phyloP scores from a whole-genome alignment of 768 basidiomycete species.

The Epithele typhae region DNA sequence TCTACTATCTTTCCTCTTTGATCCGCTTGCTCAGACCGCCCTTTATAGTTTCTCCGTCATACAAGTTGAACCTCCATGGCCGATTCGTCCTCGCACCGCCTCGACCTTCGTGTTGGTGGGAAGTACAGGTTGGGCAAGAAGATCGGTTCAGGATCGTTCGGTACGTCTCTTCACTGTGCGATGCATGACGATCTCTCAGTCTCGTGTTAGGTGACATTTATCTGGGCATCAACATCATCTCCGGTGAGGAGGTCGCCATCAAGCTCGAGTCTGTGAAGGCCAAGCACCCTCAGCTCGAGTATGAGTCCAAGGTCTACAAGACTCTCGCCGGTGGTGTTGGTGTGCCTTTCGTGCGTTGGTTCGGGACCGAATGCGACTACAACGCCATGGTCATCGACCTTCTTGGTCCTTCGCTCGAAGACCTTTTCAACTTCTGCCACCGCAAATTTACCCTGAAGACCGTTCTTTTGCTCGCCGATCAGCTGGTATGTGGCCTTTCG shows the following conservation, averaged over 20 bases:
- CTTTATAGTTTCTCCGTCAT: background rate
- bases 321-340: slow-evolving; percentile 99
- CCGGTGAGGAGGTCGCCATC: slow-evolving; percentile 99
- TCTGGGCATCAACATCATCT: slow-evolving; percentile 99
- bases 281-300: slow-evolving; percentile 99
- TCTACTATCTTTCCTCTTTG: too few relatives aligned
- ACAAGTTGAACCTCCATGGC: slow-evolving; percentile 53
- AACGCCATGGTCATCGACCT: slow-evolving; percentile 99
- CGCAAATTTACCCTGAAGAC: slow-evolving; percentile 98
- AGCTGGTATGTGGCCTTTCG: slow-evolving; percentile 59
- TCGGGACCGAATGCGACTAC: slow-evolving; percentile 95
- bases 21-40: background rate
- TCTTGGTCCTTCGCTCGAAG: slow-evolving; percentile 87
- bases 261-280: slow-evolving; percentile 99
- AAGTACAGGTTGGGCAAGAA: slow-evolving; percentile 99
- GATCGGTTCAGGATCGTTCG: slow-evolving; percentile 98
- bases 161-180: slow-evolving; percentile 41
- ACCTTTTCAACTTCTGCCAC: slow-evolving; percentile 93
- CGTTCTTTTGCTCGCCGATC: slow-evolving; percentile 92
- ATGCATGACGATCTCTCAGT: too few relatives aligned
- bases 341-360: slow-evolving; percentile 97
- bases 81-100: slow-evolving; percentile 64
- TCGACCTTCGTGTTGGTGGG: slow-evolving; percentile 86
- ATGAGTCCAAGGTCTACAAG: slow-evolving; percentile 94
- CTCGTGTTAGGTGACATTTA: slow-evolving; percentile 86